These are phyloP conservation scores for Chlorella variabilis DNA, from an alignment of 163 green algal species.

Conservation along the genomic window DNA sequence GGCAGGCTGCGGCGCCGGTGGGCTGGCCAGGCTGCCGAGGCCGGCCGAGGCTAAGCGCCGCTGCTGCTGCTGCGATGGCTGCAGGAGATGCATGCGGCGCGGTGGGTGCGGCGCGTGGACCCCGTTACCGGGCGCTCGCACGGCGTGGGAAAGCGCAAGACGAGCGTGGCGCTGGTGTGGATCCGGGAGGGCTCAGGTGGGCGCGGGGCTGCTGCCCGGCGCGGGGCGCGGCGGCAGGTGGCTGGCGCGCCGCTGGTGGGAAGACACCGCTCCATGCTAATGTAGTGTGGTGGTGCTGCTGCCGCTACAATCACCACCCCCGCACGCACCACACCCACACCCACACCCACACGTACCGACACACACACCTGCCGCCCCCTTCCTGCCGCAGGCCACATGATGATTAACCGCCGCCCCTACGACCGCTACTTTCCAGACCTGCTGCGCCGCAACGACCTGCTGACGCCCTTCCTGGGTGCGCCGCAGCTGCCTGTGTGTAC, in stretches of 20 bases:
- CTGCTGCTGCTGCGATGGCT: neutral
- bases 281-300: no score
- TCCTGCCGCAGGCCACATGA: constrained; percentile 61
- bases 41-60: neutral
- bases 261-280: no score
- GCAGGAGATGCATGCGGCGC: constrained; percentile 25
- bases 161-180: constrained; percentile 69
- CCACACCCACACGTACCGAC: neutral
- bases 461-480: constrained; percentile 51
- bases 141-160: constrained; percentile 75
- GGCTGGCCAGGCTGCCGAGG: neutral
- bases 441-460: constrained; percentile 62
- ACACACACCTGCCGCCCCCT: neutral
- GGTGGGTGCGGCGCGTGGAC: constrained; percentile 52
- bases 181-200: constrained; percentile 55
- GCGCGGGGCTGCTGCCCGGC: neutral
- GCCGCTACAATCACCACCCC: no score
- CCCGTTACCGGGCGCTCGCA: constrained; percentile 66
- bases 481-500: no score
- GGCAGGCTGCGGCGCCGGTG: no score
- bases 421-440: constrained; percentile 85
- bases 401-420: constrained; percentile 79
- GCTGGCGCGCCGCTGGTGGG: no score
- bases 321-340: no score
- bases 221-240: no score